These are phyloP conservation scores for Colletotrichum sp. DNA, from an alignment of 2,329 filamentous ascomycete genomes.

Conservation along the genomic window DNA sequence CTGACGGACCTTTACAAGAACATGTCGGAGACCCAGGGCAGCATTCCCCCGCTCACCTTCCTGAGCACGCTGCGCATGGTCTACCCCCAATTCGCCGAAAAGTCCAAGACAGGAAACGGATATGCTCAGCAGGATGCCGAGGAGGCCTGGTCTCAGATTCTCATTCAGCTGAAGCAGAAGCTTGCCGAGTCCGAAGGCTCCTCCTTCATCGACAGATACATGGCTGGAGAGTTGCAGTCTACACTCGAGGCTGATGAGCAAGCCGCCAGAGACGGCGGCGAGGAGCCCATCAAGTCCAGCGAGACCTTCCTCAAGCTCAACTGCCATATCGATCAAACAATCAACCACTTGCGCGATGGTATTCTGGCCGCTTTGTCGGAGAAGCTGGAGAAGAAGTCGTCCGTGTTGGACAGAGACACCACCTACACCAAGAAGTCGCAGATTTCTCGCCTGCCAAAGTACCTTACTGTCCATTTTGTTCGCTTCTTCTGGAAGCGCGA, in stretches of 20 bases:
- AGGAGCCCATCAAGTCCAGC: slow-evolving; percentile 69
- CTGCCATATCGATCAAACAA: slow-evolving; percentile 89
- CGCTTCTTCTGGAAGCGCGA: slow-evolving; percentile 98
- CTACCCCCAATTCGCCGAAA: slow-evolving; percentile 94
- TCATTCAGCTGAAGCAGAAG: slow-evolving; percentile 81
- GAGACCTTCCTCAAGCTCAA: slow-evolving; percentile 92
- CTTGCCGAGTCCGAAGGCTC: slow-evolving; percentile 59
- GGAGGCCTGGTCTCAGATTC: slow-evolving; percentile 96
- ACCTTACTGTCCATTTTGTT: slow-evolving; percentile 95
- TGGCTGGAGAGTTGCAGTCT: slow-evolving; percentile 82
- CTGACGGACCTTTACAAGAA: slow-evolving; percentile 85
- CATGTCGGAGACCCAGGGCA: slow-evolving; percentile 88
- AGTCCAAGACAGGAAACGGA: slow-evolving; percentile 78
- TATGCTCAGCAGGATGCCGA: slow-evolving; percentile 99
- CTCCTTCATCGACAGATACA: slow-evolving; percentile 89
- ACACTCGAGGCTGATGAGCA: slow-evolving; percentile 84
- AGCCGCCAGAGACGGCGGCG: slow-evolving; percentile 74
- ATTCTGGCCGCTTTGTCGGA: slow-evolving; percentile 83
- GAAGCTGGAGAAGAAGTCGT: slow-evolving; percentile 89
- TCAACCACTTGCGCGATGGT: slow-evolving; percentile 90
- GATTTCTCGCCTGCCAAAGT: slow-evolving; percentile 90
- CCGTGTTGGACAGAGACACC: slow-evolving; percentile 77
- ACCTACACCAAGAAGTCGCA: slow-evolving; percentile 90
- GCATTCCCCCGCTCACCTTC: slow-evolving; percentile 85
- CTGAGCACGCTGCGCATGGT: slow-evolving; percentile 77